These are phyloP conservation scores for Verbascum thapsus DNA, from an alignment of 257 asterid species.

Conservation along the genomic window DNA sequence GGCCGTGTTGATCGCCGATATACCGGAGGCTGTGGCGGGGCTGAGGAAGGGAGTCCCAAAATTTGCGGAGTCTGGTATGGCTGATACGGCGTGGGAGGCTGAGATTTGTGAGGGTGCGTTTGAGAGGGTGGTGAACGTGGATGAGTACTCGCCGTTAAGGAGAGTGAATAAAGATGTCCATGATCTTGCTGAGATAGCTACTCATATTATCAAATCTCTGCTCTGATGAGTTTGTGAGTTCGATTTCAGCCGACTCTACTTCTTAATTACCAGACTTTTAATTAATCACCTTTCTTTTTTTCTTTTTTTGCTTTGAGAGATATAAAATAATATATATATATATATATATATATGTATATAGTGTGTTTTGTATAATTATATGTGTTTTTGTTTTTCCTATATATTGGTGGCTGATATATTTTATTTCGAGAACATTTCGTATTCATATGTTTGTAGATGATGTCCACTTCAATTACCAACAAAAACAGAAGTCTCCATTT, in stretches of 20 bases:
- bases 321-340: neutral
- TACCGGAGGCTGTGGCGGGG: constrained; percentile 53
- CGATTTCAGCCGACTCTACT: too few species aligned
- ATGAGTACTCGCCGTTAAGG: constrained; percentile 35
- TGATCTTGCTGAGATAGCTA: constrained; percentile 50
- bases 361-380: neutral
- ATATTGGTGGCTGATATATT: too few species aligned
- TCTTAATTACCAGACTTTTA: too few species aligned
- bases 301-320: neutral
- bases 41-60: constrained; percentile 50
- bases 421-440: too few species aligned
- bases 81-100: constrained; percentile 59
- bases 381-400: too few species aligned
- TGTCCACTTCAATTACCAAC: too few species aligned
- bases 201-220: constrained; percentile 39
- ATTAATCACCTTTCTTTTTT: neutral
- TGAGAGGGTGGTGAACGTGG: neutral
- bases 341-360: neutral
- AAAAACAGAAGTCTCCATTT: too few species aligned
- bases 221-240: constrained; percentile 33
- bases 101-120: constrained; percentile 49
- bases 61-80: constrained; percentile 61
- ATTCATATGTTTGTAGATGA: too few species aligned
- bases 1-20: constrained; percentile 45
- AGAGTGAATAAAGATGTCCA: constrained; percentile 32